These are phyloP conservation scores for Yarrowia deformans DNA, from an alignment of 805 yeast species.

Conservation along the genomic window DNA sequence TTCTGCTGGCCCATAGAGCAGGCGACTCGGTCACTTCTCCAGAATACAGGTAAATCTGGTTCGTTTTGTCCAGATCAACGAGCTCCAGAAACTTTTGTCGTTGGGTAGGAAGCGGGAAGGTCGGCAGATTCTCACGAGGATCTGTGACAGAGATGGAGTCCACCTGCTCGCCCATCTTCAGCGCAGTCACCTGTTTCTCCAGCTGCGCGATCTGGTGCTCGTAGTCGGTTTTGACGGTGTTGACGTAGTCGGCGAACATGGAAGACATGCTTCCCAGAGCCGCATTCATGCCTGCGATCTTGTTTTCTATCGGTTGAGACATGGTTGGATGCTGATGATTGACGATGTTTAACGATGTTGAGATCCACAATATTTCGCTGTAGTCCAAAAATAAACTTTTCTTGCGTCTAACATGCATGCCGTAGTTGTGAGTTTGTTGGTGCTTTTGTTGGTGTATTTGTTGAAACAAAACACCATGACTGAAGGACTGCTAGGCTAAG, in stretches of 20 bases:
- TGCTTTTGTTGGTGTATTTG: not conserved
- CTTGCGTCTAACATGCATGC: not conserved
- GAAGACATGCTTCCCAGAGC: constrained; percentile 35
- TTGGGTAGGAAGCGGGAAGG: constrained; percentile 20
- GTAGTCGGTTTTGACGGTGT: constrained; percentile 37
- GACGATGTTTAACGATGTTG: not conserved
- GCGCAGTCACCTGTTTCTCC: constrained; percentile 33
- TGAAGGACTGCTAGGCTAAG: too few species aligned
- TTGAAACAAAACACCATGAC: too few species aligned
- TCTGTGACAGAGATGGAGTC: constrained; percentile 36
- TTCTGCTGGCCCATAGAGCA: constrained; percentile 25
- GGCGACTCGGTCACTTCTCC: constrained; percentile 32
- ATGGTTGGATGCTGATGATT: constrained; percentile 6
- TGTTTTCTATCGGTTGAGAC: constrained; percentile 36
- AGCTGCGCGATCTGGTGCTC: constrained; percentile 31
- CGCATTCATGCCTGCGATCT: constrained; percentile 26
- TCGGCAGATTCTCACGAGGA: constrained; percentile 32
- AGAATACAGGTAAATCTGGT: constrained; percentile 14
- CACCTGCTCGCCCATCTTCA: constrained; percentile 26
- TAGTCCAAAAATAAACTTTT: not conserved
- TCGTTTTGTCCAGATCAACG: not conserved
- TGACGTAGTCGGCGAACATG: constrained; percentile 39
- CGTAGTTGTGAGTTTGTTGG: not conserved
- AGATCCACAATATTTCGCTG: not conserved
- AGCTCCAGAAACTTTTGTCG: constrained; percentile 34